Base-by-base conservation (phyloP, 371 early-diverging fungal species). In the Basidiobolus meristosporus region DNA sequence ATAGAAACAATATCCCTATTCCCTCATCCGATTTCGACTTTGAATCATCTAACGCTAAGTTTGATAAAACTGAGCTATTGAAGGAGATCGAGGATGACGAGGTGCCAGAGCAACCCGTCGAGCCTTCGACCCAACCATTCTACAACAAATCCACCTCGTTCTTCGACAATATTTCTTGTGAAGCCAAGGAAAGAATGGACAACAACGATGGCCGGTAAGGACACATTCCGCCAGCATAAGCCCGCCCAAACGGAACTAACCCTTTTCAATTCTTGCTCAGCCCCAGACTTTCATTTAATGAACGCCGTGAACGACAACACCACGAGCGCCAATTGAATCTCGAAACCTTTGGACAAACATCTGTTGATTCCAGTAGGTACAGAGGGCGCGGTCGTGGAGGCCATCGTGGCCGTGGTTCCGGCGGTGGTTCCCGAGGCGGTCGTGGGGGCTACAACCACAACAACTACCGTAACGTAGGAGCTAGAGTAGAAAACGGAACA, bases 161-260 rank as follows among this genome's bases (percentile, higher is more conserved):
- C 67, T 96, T 96, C 66, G 97, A 96, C 51, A 79, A 93, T 54
- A 96, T 96, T 48, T 93, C 95, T 17, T 90, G 91, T 52, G 95
- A 93, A 53, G 71, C 82, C 22, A 89, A 85, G 55, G 95, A 92
- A 49, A 51, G 51, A 63, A 44, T 38, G 74, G 68, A 35, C 60
- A 57, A 21, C 47, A 47, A 29, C 18, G 39, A 39, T 33, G 44
- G 44, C 16, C 44, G 39, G 44, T 44, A 31, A 22, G 44, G 16
- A 14, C 31, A 32, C 11, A 12, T 30, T 37, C 15, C 15, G 5
- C 17, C 15, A 19, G 15, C n/a, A 10, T 31, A n/a, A n/a, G 31
- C 3, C 29, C 35, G 45, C 50, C 51, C 44, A 31, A 19, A 12
- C 5, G 23, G 19, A 26, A 28, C 17, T 17, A 9, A 28, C 19